A percentile compares a stretch with the other conserved stretches of the same genome.
Conservation (phyloP, 1,139 yeast species). For the Hyphopichia buzzinii region DNA sequence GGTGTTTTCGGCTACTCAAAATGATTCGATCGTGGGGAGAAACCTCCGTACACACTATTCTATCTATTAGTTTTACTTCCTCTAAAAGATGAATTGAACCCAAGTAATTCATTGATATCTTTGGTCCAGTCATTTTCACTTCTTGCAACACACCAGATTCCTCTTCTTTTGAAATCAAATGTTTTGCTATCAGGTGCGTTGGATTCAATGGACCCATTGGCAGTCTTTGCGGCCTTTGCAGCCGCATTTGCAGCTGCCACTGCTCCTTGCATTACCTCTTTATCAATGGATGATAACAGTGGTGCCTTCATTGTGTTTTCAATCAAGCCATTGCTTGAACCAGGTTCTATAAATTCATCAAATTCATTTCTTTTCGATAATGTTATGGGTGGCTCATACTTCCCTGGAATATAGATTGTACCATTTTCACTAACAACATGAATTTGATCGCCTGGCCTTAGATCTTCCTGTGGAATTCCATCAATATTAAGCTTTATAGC, state of each 20-base stretch:
- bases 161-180: constrained; percentile 30
- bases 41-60: background rate
- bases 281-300: background rate
- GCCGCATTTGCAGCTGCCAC: constrained; percentile 3
- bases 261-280: constrained; percentile 2
- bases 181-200: constrained; percentile 4
- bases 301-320: background rate
- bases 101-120: constrained; percentile 82
- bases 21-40: too few species aligned
- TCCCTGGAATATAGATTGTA: constrained; percentile 47
- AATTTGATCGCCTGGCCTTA: constrained; percentile 76
- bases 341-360: constrained; percentile 16
- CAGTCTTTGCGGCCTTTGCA: background rate
- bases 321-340: constrained; percentile 7
- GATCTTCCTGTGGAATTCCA: constrained; percentile 70
- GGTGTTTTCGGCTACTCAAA: too few species aligned
- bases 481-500: constrained; percentile 66
- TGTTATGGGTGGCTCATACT: constrained; percentile 14
- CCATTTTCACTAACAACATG: constrained; percentile 64
- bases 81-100: constrained; percentile 80
- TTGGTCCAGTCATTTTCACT: constrained; percentile 87
- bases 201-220: background rate
- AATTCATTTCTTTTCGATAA: constrained; percentile 8
- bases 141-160: constrained; percentile 88
- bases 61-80: constrained; percentile 11